phyloP scores from a whole-genome alignment of 495 filamentous ascomycete genomes.

The Bryoglossum gracile region DNA sequence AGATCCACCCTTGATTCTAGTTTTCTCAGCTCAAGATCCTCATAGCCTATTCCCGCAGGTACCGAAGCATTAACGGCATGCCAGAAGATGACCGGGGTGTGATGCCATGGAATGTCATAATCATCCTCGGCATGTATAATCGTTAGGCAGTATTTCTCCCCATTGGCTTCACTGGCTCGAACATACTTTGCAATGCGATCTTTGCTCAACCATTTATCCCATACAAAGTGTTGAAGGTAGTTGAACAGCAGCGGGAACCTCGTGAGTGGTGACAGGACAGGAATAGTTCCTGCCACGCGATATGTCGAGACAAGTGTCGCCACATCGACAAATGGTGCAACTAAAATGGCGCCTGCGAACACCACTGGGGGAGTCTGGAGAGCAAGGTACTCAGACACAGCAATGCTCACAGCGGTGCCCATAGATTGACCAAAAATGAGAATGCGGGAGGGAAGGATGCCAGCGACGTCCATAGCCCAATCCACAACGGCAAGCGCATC shows the following conservation, averaged over 20 bases:
- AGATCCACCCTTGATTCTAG: constrained; percentile 28
- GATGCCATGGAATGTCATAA: constrained; percentile 62
- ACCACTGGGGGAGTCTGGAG: constrained; percentile 28
- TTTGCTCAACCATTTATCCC: constrained; percentile 46
- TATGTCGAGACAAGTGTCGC: constrained; percentile 52
- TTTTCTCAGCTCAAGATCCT: constrained; percentile 32
- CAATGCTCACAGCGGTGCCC: constrained; percentile 77
- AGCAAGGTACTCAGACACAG: constrained; percentile 59
- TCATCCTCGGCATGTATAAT: constrained; percentile 74
- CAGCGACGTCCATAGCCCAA: constrained; percentile 59
- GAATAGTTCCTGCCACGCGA: constrained; percentile 67
- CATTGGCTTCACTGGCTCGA: constrained; percentile 31
- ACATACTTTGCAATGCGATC: constrained; percentile 35
- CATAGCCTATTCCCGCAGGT: constrained; percentile 19
- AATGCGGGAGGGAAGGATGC: constrained; percentile 62
- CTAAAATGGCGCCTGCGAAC: constrained; percentile 64
- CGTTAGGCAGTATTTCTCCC: constrained; percentile 46
- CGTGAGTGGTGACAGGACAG: constrained; percentile 37
- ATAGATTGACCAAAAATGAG: constrained; percentile 78
- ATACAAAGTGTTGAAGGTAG: constrained; percentile 28
- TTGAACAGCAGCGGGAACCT: constrained; percentile 55
- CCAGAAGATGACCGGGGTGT: constrained; percentile 48
- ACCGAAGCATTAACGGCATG: constrained; percentile 43
- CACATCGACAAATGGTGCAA: constrained; percentile 72
- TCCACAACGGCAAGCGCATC: constrained; percentile 65